phyloP scores from a whole-genome alignment of 768 basidiomycete species.

The Boletales sp. region DNA sequence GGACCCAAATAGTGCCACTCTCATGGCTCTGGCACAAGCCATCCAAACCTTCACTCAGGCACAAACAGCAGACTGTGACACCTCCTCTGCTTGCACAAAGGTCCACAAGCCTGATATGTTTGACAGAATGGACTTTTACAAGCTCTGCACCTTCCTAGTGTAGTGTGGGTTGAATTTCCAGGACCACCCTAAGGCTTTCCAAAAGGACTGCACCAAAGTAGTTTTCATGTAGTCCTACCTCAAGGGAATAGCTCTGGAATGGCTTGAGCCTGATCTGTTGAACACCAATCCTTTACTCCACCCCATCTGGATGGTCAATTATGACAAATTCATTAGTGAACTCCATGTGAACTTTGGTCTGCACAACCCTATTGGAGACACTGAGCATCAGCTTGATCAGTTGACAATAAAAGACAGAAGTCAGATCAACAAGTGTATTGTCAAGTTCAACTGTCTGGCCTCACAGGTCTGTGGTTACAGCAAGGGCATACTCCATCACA shows the following conservation, averaged over 20 bases:
- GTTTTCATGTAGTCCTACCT: not conserved
- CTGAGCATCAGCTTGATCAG: not conserved
- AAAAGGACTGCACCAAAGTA: not conserved
- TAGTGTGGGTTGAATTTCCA: not conserved
- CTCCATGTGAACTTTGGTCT: not conserved
- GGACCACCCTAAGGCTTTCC: not conserved
- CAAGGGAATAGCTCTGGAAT: not conserved
- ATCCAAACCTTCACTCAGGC: no score
- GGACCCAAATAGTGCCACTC: no score
- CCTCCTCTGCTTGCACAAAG: no score
- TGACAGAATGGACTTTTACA: not conserved
- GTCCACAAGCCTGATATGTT: not conserved
- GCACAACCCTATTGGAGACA: not conserved
- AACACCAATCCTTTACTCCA: not conserved
- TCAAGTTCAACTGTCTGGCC: not conserved
- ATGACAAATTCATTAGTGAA: not conserved
- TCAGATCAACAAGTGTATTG: not conserved
- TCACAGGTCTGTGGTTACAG: slow-evolving; percentile 3
- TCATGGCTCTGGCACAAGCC: no score
- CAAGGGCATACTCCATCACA: not conserved
- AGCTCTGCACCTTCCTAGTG: not conserved
- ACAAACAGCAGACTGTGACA: no score
- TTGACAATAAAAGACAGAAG: not conserved
- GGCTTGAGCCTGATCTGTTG: not conserved
- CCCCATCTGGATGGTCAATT: not conserved